phyloP scores from a whole-genome alignment of 495 filamentous ascomycete genomes.

The Evernia prunastri region DNA sequence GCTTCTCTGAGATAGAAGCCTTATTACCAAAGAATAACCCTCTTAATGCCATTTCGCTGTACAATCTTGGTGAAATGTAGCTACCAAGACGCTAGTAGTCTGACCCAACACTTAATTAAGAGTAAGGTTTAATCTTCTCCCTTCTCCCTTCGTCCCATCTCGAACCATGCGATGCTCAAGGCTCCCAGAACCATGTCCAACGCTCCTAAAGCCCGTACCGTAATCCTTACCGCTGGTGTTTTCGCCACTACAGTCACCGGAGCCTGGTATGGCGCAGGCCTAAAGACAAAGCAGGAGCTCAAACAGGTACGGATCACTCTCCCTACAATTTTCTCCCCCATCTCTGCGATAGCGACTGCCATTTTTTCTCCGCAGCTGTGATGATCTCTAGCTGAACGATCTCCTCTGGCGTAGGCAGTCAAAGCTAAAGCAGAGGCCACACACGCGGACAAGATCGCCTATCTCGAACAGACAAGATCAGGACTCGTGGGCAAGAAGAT shows the following conservation, averaged over 20 bases:
- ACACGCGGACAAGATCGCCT: constrained; percentile 47
- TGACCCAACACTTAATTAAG: too few species aligned
- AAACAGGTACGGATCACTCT: constrained; percentile 32
- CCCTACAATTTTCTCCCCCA: neutral
- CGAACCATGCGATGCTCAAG: neutral
- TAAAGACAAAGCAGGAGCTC: constrained; percentile 45
- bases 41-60: too few species aligned
- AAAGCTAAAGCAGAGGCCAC: constrained; percentile 43
- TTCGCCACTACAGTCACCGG: constrained; percentile 46
- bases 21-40: too few species aligned
- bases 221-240: constrained; percentile 44
- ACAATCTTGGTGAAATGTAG: too few species aligned
- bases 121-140: neutral
- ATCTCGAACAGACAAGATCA: constrained; percentile 43
- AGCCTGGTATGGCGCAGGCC: constrained; percentile 48
- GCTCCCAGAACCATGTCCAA: constrained; percentile 14
- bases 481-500: constrained; percentile 45
- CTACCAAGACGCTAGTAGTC: too few species aligned
- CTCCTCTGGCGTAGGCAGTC: constrained; percentile 27
- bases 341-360: neutral
- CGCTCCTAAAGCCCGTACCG: constrained; percentile 23
- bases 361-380: neutral
- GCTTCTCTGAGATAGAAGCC: too few species aligned
- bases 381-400: neutral
- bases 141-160: neutral